Conservation (phyloP, 495 filamentous ascomycete genomes). For the Aspergillus panamensis region DNA sequence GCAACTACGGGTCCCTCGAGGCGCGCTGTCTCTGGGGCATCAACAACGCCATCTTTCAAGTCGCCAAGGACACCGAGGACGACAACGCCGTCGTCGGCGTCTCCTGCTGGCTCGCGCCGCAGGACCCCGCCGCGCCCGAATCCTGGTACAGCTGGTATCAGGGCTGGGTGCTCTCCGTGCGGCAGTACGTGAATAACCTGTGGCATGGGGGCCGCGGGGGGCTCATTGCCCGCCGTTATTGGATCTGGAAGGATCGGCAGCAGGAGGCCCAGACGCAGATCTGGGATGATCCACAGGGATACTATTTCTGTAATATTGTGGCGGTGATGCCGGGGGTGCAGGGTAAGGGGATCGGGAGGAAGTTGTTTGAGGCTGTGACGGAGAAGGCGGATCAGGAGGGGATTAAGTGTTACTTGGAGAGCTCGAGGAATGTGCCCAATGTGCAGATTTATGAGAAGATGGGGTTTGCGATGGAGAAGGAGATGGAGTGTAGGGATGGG, state of each 20-base stretch:
- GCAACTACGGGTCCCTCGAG: constrained; percentile 44
- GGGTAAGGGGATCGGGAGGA: constrained; percentile 57
- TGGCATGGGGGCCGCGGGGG: constrained; percentile 58
- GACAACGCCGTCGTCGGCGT: constrained; percentile 52
- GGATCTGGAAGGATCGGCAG: constrained; percentile 51
- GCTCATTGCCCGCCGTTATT: constrained; percentile 60
- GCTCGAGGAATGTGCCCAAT: constrained; percentile 59
- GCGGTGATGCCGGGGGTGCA: constrained; percentile 58
- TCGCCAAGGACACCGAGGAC: constrained; percentile 47
- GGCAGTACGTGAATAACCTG: constrained; percentile 59
- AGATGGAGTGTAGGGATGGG: constrained; percentile 60
- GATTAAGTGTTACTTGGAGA: constrained; percentile 61
- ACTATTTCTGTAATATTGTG: constrained; percentile 70
- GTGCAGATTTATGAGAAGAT: constrained; percentile 64
- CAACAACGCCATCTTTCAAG: constrained; percentile 57
- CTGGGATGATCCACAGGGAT: constrained; percentile 49
- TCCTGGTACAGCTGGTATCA: constrained; percentile 58
- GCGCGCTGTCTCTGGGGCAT: constrained; percentile 62
- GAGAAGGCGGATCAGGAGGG: constrained; percentile 56
- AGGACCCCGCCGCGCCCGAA: constrained; percentile 34
- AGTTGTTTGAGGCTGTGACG: constrained; percentile 56
- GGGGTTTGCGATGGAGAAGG: constrained; percentile 58
- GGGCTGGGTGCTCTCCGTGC: constrained; percentile 54
- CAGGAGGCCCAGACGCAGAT: constrained; percentile 38
- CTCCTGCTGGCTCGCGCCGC: constrained; percentile 61